Conservation (phyloP, 805 yeast genomes). For the Teunomyces panamensis region DNA sequence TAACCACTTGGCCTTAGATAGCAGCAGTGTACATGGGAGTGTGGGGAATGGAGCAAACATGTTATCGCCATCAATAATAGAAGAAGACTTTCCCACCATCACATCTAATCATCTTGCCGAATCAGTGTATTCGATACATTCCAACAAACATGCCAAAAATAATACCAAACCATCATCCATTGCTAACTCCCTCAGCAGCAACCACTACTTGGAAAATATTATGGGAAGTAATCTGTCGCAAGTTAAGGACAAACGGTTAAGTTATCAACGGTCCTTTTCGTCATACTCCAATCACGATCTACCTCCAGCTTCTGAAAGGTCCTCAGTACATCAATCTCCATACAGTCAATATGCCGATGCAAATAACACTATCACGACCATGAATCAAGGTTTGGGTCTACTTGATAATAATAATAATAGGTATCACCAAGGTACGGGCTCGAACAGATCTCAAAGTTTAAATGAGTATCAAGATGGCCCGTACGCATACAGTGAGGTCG, state of each 20-base stretch:
- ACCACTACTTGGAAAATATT: constrained; percentile 22
- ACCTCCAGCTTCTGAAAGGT: not conserved
- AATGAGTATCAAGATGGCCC: constrained; percentile 26
- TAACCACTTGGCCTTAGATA: constrained; percentile 6
- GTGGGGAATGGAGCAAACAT: constrained; percentile 1
- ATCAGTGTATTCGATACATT: constrained; percentile 22
- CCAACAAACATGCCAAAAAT: constrained; percentile 14
- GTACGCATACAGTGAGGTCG: constrained; percentile 23
- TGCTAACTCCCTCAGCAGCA: constrained; percentile 20
- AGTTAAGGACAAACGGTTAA: constrained; percentile 11
- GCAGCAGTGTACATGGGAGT: constrained; percentile 12
- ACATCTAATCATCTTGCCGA: constrained; percentile 12
- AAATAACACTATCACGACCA: not conserved
- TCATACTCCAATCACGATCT: constrained; percentile 10
- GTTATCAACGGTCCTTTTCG: constrained; percentile 12
- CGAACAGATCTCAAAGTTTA: constrained; percentile 14
- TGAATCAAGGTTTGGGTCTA: constrained; percentile 12
- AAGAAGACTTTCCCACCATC: not conserved
- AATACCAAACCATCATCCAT: constrained; percentile 19
- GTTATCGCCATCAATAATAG: constrained; percentile 1
- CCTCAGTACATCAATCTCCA: constrained; percentile 2
- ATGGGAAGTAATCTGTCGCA: constrained; percentile 1
- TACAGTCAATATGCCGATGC: not conserved
- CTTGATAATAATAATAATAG: constrained; percentile 8
- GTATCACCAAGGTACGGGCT: constrained; percentile 9